These are phyloP conservation scores for Fraxinus americana DNA, from an alignment of 257 asterid species.

Conservation along the genomic window DNA sequence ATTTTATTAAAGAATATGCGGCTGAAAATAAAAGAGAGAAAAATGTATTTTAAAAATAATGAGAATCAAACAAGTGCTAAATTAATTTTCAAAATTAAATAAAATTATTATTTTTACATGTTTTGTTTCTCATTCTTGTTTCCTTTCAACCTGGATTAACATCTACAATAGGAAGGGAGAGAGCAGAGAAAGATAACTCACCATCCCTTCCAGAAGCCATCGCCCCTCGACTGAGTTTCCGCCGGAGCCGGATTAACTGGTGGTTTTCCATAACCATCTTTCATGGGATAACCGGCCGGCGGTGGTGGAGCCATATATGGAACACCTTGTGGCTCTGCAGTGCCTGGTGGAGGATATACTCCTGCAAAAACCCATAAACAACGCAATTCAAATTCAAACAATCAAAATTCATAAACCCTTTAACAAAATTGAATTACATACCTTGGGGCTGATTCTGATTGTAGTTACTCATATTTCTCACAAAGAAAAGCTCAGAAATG, in stretches of 20 bases:
- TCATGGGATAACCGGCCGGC: conserved; percentile 50
- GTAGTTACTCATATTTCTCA: conserved; percentile 34
- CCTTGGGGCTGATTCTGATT: conserved; percentile 30
- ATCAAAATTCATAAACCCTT: background rate
- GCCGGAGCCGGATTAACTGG: conserved; percentile 5
- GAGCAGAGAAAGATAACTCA: conserved; percentile 18
- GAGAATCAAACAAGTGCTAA: no score
- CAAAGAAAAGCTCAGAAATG: background rate
- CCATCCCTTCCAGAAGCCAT: conserved; percentile 70
- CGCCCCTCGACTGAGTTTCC: conserved; percentile 50
- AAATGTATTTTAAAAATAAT: no score
- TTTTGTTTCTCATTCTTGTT: no score
- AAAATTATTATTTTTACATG: no score
- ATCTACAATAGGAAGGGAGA: background rate
- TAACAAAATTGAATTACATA: background rate
- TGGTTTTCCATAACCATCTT: conserved; percentile 35
- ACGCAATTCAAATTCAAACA: background rate
- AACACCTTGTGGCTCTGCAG: conserved; percentile 40
- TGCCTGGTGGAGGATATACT: conserved; percentile 40
- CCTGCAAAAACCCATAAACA: conserved; percentile 9
- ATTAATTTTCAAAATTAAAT: no score
- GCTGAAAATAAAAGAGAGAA: no score
- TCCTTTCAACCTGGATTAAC: background rate
- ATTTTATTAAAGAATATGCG: no score
- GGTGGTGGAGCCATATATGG: conserved; percentile 40